Evolutionary conservation across 257 asterid genomes (phyloP).

Genomic region (Striga asiatica): DNA sequence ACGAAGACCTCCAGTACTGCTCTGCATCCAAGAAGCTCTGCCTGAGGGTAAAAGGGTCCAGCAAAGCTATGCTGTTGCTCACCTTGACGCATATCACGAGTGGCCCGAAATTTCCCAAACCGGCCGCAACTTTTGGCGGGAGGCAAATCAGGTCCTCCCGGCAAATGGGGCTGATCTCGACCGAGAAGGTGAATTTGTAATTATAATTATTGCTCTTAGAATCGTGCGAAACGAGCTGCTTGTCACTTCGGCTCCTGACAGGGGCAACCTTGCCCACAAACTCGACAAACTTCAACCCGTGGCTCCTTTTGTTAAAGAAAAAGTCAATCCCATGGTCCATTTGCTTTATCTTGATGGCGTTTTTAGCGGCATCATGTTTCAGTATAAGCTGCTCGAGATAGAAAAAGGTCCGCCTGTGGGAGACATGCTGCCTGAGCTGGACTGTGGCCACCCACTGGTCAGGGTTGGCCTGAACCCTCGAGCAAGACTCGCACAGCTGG

Average conservation of each 20-base stretch:
- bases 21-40: constrained; percentile 29
- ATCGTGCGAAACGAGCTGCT: constrained; percentile 39
- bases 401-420: constrained; percentile 51
- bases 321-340: constrained; percentile 41
- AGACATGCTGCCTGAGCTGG: constrained; percentile 44
- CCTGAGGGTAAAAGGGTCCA: constrained; percentile 32
- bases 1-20: constrained; percentile 29
- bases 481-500: constrained; percentile 46
- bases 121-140: constrained; percentile 25
- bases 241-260: constrained; percentile 22
- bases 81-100: constrained; percentile 32
- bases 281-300: constrained; percentile 28
- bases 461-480: constrained; percentile 39
- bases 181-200: constrained; percentile 32
- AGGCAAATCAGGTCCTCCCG: constrained; percentile 44
- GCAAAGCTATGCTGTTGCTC: constrained; percentile 25
- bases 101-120: constrained; percentile 35
- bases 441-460: constrained; percentile 60
- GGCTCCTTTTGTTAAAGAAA: constrained; percentile 31
- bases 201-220: constrained; percentile 28
- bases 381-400: constrained; percentile 52
- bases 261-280: constrained; percentile 27
- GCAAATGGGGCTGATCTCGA: constrained; percentile 33
- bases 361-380: constrained; percentile 40
- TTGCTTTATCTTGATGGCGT: constrained; percentile 42